Base-by-base conservation (phyloP, 768 basidiomycete genomes). In the Gelatoporia subvermispora region DNA sequence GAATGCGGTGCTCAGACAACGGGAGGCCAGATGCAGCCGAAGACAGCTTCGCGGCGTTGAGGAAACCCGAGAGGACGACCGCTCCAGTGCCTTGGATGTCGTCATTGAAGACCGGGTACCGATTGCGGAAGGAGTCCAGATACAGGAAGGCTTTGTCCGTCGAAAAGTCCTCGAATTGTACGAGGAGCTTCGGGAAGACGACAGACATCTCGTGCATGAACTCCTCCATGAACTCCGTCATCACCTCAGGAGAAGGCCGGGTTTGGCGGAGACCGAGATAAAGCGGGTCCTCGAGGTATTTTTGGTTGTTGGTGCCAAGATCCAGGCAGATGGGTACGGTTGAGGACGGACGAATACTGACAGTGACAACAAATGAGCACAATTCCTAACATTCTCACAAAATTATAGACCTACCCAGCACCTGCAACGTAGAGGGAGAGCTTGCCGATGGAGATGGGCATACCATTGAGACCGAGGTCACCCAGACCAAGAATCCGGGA, bases 131-230 rank as follows among this genome's bases (percentile, higher is more conserved):
- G 36, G 79, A 72, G 35, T 84, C 78, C 24, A 95, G 81, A 67
- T 89, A 93, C 45, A 77, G 70, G 73, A 96, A 96, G 0, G 93
- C 93, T 53, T 92, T 84, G 53, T 95, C 87, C 2, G 90, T 93
- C 25, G 89, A 84, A 70, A 93, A 96, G 71, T 96, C 93, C 81
- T 90, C 89, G 55, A 91, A 93, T 67, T 94, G 93, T 52, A 94
- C 74, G 61, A 94, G 74, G 43, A 90, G 74, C 56, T 87, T 84
- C 0, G 92, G 93, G 75, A 85, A 93, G 10, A 76, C 72, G 35
- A 62, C 62, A 16, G 75, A 68, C 76, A 94, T 88, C 65, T 88
- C 90, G 35, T 72, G 62, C 88, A 96, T 92, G 69, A 96, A 93
- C 63, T 91, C 87, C 60, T 93, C 90, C 85, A 96, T 89, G 67